Evolutionary conservation across 139 green algal genomes (phyloP).

Genomic region (Raphidocelis subcapitata): DNA sequence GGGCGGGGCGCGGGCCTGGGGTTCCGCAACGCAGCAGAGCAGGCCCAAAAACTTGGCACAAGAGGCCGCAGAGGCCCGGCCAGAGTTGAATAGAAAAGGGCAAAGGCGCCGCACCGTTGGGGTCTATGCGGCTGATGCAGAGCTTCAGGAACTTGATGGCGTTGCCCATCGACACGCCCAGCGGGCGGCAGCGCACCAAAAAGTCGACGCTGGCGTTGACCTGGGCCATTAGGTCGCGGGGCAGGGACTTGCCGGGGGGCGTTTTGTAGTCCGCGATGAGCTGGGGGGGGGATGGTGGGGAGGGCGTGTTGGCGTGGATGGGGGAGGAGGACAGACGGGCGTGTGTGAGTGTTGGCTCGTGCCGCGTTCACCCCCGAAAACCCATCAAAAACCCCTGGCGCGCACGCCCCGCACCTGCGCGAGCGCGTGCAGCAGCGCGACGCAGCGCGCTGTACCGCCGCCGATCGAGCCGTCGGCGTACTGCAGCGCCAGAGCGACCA

Average conservation of each 20-base stretch:
- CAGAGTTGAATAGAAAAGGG: too few relatives aligned
- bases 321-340: too few relatives aligned
- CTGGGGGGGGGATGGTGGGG: conserved; percentile 10
- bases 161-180: conserved; percentile 89
- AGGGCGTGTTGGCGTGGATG: too few relatives aligned
- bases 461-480: conserved; percentile 77
- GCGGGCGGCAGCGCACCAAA: conserved; percentile 70
- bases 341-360: too few relatives aligned
- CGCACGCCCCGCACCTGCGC: conserved; percentile 57
- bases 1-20: too few relatives aligned
- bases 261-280: conserved; percentile 81
- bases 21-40: too few relatives aligned
- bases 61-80: too few relatives aligned
- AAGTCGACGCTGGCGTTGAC: conserved; percentile 87
- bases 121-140: conserved; percentile 40
- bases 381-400: too few relatives aligned
- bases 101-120: conserved; percentile 22
- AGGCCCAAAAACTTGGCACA: too few relatives aligned
- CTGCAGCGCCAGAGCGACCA: conserved; percentile 79
- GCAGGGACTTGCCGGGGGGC: conserved; percentile 66
- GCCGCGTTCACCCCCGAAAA: too few relatives aligned
- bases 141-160: conserved; percentile 89
- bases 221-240: conserved; percentile 71
- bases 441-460: conserved; percentile 79
- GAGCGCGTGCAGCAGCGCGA: conserved; percentile 87